Percentiles rank a stretch among this genome's conserved stretches.
phyloP scores from a whole-genome alignment of 768 basidiomycete genomes.

The Exidia glandulosa region DNA sequence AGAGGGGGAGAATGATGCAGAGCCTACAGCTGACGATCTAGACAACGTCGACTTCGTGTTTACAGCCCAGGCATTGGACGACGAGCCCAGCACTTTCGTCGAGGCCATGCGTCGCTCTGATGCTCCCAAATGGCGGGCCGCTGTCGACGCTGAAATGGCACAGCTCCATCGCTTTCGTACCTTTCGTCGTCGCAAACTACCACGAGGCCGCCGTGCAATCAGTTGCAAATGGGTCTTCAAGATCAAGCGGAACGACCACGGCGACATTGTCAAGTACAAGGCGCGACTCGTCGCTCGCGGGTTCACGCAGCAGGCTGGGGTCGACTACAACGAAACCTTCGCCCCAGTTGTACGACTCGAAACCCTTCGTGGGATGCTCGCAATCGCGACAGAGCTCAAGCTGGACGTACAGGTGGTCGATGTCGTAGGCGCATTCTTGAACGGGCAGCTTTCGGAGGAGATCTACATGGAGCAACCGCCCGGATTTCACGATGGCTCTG shows the following conservation, averaged over 20 bases:
- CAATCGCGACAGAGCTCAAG: slow-evolving; percentile 5
- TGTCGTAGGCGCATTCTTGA: slow-evolving; percentile 19
- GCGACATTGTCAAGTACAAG: slow-evolving; percentile 3
- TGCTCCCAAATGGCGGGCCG: slow-evolving; percentile 12
- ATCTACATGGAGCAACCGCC: slow-evolving; percentile 23
- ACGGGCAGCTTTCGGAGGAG: slow-evolving; percentile 19
- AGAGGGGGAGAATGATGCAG: background rate
- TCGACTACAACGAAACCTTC: slow-evolving; percentile 3
- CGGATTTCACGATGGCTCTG: slow-evolving; percentile 8
- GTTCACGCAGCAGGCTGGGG: background rate
- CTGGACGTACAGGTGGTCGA: slow-evolving; percentile 22
- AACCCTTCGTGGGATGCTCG: too few relatives aligned
- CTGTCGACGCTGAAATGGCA: slow-evolving; percentile 13
- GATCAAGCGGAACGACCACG: background rate
- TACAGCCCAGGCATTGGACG: background rate
- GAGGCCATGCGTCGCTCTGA: slow-evolving; percentile 13
- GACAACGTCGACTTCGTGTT: background rate
- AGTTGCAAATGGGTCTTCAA: background rate
- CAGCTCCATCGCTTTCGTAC: slow-evolving; percentile 11
- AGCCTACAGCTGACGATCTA: background rate
- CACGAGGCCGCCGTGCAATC: background rate
- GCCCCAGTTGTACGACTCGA: slow-evolving; percentile 1
- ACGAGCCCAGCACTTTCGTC: slow-evolving; percentile 11
- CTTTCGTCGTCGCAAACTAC: slow-evolving; percentile 9
- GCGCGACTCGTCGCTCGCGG: slow-evolving; percentile 3